Conservation (phyloP, 306 rosid genomes). For the Castanea mollissima region DNA sequence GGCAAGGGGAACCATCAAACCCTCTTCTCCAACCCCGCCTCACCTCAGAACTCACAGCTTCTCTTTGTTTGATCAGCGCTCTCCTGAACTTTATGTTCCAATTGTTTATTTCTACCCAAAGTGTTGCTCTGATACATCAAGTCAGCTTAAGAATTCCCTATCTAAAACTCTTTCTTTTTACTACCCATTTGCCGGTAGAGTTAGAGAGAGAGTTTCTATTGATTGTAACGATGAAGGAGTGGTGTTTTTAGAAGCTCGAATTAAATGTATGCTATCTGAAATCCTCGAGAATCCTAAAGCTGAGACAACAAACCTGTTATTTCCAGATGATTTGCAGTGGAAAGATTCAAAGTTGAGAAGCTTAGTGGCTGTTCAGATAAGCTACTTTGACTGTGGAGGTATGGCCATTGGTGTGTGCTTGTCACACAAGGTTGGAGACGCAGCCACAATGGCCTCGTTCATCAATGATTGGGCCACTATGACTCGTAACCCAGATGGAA, state of each 20-base stretch:
- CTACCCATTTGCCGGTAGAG: constrained; percentile 51
- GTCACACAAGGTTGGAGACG: constrained; percentile 50
- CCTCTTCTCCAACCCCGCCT: constrained; percentile 45
- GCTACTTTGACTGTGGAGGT: constrained; percentile 48
- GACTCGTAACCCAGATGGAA: background rate
- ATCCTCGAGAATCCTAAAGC: constrained; percentile 29
- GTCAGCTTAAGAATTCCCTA: constrained; percentile 39
- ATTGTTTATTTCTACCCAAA: constrained; percentile 41
- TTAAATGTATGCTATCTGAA: constrained; percentile 16
- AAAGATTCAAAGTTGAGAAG: background rate
- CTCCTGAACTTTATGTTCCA: constrained; percentile 25
- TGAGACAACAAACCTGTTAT: constrained; percentile 14
- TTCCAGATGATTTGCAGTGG: constrained; percentile 37
- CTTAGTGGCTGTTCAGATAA: constrained; percentile 40
- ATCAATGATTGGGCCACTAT: constrained; percentile 48
- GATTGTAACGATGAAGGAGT: constrained; percentile 62
- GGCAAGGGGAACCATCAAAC: constrained; percentile 51
- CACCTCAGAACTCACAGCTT: constrained; percentile 26
- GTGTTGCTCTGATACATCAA: background rate
- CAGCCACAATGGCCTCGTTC: constrained; percentile 34
- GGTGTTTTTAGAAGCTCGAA: constrained; percentile 24
- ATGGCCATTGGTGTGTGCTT: constrained; percentile 34
- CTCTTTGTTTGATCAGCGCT: constrained; percentile 34
- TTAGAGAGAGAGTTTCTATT: constrained; percentile 25
- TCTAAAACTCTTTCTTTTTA: constrained; percentile 37